Evolutionary conservation across 305 asterid genomes (phyloP), one percentile per base, ranked within the genome.

Genomic region (Petunia hybrid): DNA sequence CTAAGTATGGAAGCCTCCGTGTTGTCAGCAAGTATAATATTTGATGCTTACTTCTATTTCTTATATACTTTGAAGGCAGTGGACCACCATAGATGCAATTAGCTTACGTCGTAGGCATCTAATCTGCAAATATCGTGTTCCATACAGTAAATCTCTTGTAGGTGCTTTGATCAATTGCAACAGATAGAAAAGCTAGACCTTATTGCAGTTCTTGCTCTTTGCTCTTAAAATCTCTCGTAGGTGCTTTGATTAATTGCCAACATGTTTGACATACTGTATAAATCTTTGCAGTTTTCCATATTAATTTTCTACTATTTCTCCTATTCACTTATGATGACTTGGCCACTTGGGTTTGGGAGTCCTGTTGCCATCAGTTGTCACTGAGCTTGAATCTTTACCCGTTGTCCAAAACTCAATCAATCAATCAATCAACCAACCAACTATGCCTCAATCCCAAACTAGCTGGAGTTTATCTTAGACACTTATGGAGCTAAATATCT

Each of bases 161-260:
- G 46, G 48, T 38, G 48, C 46, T 74, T 53, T 74, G 45, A 31
- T 1, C 78, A 53, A 35, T 53, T 51, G 36, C 36, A 51, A 55
- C 46, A 13, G 51, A 46, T 53, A 7, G 78, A 36, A 74, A 74
- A 5, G 38, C 39, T 36, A 36, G 78, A 36, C 48, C 78, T 51
- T 74, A 53, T 36, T 36, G 64, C 78, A 51, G 48, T 36, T 53
- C 78, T 53, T 74, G 46, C 78, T 74, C 48, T 73, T 53, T 74
- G 48, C 14, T 53, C 46, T 53, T 51, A 14, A 51, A 74, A 53
- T 22, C 31, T 22, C 31, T 22, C 31, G 31, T 22, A 22, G 31
- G 31, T 22, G 31, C 31, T 22, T 22, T 22, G 31, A 46, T 8
- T 51, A 74, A 74, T 6, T 13, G 48, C 36, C 2, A 14, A 53